Percentiles rank a stretch among this genome's conserved stretches.
Evolutionary conservation across 2,329 filamentous ascomycete genomes (phyloP).

Genomic region (Trichoderma asperellum): DNA sequence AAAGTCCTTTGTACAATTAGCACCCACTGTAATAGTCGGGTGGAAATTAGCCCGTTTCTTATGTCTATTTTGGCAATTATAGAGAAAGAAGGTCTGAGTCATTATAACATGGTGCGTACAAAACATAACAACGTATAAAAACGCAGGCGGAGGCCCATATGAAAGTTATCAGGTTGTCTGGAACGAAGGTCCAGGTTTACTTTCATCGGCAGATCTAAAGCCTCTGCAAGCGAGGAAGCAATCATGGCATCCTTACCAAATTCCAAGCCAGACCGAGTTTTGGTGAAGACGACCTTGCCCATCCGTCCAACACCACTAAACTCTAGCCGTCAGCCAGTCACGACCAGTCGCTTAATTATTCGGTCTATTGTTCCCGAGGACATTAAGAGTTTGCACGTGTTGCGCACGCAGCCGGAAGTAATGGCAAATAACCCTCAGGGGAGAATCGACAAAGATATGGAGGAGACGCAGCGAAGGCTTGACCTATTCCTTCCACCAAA

Average conservation of each 20-base stretch:
- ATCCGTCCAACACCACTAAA: constrained; percentile 3
- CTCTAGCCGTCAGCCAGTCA: not conserved
- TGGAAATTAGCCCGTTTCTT: no score
- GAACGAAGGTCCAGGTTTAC: no score
- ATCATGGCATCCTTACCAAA: not conserved
- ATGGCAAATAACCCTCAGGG: constrained; percentile 1
- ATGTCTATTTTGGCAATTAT: no score
- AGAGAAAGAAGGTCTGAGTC: no score
- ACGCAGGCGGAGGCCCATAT: no score
- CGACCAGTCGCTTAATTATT: constrained; percentile 1
- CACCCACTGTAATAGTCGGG: no score
- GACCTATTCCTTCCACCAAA: not conserved
- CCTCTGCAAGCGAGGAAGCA: not conserved
- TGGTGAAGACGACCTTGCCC: not conserved
- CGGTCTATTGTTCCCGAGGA: not conserved
- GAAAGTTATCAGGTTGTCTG: no score
- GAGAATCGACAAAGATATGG: not conserved
- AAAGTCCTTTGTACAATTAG: no score
- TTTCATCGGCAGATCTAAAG: no score
- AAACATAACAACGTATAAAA: no score
- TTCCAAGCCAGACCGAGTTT: not conserved
- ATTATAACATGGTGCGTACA: no score
- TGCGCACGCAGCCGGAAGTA: constrained; percentile 6
- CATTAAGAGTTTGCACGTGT: not conserved
- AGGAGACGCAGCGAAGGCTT: not conserved